Evolutionary conservation across 192 early-diverging fungal species (phyloP).

Genomic region (Coemansia sp.): DNA sequence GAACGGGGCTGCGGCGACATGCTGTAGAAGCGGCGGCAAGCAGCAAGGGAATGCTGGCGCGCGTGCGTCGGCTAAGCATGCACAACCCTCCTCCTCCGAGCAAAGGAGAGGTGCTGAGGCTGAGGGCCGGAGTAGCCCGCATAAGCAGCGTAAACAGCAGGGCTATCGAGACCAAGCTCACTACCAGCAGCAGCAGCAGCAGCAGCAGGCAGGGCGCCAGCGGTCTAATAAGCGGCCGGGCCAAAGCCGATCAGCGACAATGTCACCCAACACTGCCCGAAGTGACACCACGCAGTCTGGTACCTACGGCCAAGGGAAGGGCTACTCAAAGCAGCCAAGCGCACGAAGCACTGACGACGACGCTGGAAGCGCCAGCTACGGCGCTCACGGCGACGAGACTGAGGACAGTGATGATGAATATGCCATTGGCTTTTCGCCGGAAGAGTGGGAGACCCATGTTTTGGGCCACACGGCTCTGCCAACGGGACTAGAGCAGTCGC

Average conservation of each 20-base stretch:
- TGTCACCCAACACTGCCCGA: not conserved
- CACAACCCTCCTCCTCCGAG: constrained; percentile 3
- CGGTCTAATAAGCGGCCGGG: constrained; percentile 5
- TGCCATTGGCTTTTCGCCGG: constrained; percentile 40
- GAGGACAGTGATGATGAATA: constrained; percentile 32
- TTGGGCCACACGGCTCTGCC: constrained; percentile 36
- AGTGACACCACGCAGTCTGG: not conserved
- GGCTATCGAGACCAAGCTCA: not conserved
- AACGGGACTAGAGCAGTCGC: constrained; percentile 49
- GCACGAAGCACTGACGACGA: constrained; percentile 10
- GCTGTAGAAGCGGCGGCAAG: not conserved
- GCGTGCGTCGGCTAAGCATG: not conserved
- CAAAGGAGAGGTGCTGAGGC: not conserved
- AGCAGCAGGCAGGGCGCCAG: constrained; percentile 11
- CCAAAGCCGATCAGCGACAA: constrained; percentile 1
- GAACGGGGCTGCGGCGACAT: not conserved
- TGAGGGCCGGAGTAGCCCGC: not conserved
- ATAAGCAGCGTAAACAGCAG: constrained; percentile 7
- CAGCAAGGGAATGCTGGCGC: constrained; percentile 1
- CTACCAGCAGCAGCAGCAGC: constrained; percentile 2
- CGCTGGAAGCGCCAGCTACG: constrained; percentile 1
- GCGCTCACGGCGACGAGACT: constrained; percentile 5
- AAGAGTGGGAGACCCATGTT: constrained; percentile 41
- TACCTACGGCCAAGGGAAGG: not conserved
- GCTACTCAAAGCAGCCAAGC: constrained; percentile 15